Evolutionary conservation across 352 stramenopile genomes (phyloP).

Genomic region (Phytophthora sp.): DNA sequence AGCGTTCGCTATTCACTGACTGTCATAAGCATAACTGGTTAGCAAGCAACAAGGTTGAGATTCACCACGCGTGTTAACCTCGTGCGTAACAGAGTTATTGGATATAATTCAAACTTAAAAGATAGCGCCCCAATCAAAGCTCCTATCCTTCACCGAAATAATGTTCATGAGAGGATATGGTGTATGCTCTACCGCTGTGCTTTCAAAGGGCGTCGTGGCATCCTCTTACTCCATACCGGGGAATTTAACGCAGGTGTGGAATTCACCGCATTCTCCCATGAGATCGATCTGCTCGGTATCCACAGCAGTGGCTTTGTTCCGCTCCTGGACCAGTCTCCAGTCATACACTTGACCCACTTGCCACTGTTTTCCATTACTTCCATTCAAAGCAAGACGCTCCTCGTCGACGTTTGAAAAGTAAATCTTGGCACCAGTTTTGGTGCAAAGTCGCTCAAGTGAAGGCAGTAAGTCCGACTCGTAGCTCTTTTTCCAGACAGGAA

Average conservation of each 20-base stretch:
- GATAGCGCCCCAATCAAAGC: too few species aligned
- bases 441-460: constrained; percentile 58
- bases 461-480: constrained; percentile 70
- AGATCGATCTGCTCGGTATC: constrained; percentile 47
- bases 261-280: constrained; percentile 92
- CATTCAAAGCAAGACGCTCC: constrained; percentile 28
- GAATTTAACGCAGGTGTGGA: constrained; percentile 89
- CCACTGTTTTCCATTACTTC: constrained; percentile 26
- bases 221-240: constrained; percentile 60
- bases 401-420: constrained; percentile 66
- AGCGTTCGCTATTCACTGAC: too few species aligned
- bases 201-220: too few species aligned
- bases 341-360: constrained; percentile 54
- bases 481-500: constrained; percentile 80
- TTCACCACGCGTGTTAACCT: too few species aligned
- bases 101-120: too few species aligned
- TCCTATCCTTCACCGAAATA: too few species aligned
- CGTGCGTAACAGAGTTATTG: too few species aligned
- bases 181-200: too few species aligned
- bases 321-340: constrained; percentile 32
- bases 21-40: too few species aligned
- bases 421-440: constrained; percentile 46
- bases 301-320: constrained; percentile 30
- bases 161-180: too few species aligned
- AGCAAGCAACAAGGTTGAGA: too few species aligned